Evolutionary conservation across 1,284 basidiomycete species (phyloP), one percentile per base, ranked within the genome.

Genomic region (Trametes pubescens): DNA sequence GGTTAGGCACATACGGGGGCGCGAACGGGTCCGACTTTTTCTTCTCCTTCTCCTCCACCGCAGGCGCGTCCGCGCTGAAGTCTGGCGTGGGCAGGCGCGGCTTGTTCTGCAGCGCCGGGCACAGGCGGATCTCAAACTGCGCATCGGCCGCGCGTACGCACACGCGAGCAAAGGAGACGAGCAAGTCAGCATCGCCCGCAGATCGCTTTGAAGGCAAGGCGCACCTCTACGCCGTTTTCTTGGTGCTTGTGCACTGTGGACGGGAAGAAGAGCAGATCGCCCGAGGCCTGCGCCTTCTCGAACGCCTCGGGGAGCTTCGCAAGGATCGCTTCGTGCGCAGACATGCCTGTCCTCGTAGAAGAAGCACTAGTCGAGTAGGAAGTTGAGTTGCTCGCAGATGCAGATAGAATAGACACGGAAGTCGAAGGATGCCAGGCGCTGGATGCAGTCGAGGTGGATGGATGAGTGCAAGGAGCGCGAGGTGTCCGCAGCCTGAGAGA

Each of bases 101-200:
- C 75, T 96, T 96, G 68, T 91, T 83, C 73, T 90, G 88, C 43
- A 96, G 79, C 0, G 93, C 91, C 22, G 93, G 91, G 72, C 94
- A 96, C 22, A 93, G 75, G 62, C 90, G 83, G 61, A 96, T 85
- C 76, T 95, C 84, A 76, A 92, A 95, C 94, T 96, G 67, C 47
- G 61, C 35, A 9, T 43, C 26, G 57, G 10, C 44, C 26, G 58
- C 21, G 49, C 37, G 52, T n/a, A 5, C 29, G 29, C 29, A 38
- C n/a, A n/a, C n/a, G n/a, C n/a, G 24, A 21, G 22, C 13, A n/a
- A 32, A 8, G 29, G 8, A 32, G 29, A 32, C 4, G 37, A 10
- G 10, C 3, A 38, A 10, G 37, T 38, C 37, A 38, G 37, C 37
- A 37, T 16, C n/a, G n/a, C 9, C 38, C 9, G 0, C 21, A 48